phyloP scores from a whole-genome alignment of 1,284 basidiomycete genomes.

The Caloboletus inedulis region DNA sequence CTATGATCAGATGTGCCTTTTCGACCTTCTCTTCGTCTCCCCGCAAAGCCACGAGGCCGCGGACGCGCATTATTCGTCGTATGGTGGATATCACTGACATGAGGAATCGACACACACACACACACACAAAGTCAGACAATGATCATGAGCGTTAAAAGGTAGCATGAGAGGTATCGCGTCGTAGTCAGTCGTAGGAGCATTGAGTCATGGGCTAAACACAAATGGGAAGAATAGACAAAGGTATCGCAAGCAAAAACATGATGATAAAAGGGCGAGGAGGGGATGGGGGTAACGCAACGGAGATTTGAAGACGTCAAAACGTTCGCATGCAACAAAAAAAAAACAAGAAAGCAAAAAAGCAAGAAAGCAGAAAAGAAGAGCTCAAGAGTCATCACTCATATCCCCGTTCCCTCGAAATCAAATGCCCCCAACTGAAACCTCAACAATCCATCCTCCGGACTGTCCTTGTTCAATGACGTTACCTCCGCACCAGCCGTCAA shows the following conservation, averaged over 20 bases:
- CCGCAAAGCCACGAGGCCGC: too few species aligned
- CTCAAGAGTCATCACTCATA: conserved; percentile 1
- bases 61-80: too few species aligned
- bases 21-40: too few species aligned
- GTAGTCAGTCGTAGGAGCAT: conserved; percentile 6
- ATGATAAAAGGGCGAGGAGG: background rate
- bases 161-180: conserved; percentile 13
- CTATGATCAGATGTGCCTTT: too few species aligned
- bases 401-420: conserved; percentile 22
- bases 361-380: background rate
- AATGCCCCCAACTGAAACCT: conserved; percentile 20
- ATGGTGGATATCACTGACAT: background rate
- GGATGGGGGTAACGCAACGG: conserved; percentile 13
- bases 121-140: background rate
- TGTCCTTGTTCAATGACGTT: conserved; percentile 8
- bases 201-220: background rate
- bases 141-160: background rate
- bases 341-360: background rate
- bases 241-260: conserved; percentile 12
- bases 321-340: conserved; percentile 1
- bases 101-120: background rate
- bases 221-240: background rate
- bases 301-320: background rate
- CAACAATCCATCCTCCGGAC: conserved; percentile 7
- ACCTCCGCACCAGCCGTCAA: conserved; percentile 18